phyloP scores from a whole-genome alignment of 192 early-diverging fungal genomes.

The Linnemannia elongata region DNA sequence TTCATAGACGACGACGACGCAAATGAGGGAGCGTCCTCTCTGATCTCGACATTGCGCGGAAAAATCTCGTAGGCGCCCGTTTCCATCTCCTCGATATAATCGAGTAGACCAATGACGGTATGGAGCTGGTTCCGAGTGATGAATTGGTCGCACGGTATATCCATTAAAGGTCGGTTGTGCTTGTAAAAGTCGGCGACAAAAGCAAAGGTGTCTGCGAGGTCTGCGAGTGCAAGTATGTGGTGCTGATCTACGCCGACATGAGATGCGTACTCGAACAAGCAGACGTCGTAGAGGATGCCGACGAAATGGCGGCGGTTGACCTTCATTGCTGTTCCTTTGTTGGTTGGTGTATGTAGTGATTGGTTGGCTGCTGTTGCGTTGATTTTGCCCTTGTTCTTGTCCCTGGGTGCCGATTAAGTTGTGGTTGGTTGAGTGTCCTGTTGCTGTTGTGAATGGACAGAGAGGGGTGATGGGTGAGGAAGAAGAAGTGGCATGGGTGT shows the following conservation, averaged over 20 bases:
- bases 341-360: not conserved
- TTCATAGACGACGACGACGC: slow-evolving; percentile 33
- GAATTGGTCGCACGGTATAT: slow-evolving; percentile 51
- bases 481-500: slow-evolving; percentile 2
- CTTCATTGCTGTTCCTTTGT: slow-evolving; percentile 21
- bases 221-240: slow-evolving; percentile 29
- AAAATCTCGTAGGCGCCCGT: slow-evolving; percentile 41
- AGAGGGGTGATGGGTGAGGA: not conserved
- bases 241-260: slow-evolving; percentile 7
- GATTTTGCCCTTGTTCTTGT: no score
- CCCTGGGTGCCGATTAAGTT: no score
- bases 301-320: slow-evolving; percentile 45
- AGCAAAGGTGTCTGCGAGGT: slow-evolving; percentile 46
- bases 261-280: slow-evolving; percentile 50
- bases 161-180: slow-evolving; percentile 42
- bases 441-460: not conserved
- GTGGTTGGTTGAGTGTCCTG: not conserved
- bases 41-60: slow-evolving; percentile 26
- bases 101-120: slow-evolving; percentile 38
- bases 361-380: no score
- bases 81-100: slow-evolving; percentile 51
- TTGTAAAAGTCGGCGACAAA: slow-evolving; percentile 54
- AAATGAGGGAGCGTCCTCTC: slow-evolving; percentile 41
- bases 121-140: slow-evolving; percentile 46
- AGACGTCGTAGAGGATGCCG: slow-evolving; percentile 45